Base-by-base conservation (phyloP, 1,284 basidiomycete genomes). In the Tilletia indica region DNA sequence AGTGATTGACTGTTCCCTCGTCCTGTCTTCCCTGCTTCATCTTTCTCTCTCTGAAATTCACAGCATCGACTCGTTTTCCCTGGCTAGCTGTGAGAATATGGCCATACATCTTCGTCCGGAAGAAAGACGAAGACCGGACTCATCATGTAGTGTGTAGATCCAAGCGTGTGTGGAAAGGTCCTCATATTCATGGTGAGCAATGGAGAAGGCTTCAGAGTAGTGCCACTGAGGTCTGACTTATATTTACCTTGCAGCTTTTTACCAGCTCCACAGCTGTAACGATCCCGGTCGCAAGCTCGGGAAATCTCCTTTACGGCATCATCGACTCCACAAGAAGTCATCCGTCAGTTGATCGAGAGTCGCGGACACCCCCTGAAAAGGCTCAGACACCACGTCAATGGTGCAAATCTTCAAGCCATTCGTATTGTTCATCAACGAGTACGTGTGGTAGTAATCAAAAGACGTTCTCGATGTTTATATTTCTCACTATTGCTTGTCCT, bases 281-380 rank as follows among this genome's bases (percentile, higher is more conserved):
- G 31, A 64, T 36, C 8, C 19, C 61, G 3, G 12, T 64, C 6
- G 12, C 36, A 21, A 64, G 12, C 34, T 39, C 38, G 3, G 39
- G 6, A 25, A 64, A 64, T 36, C 12, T n/a, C 36, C 61, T 64
- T 9, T 64, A 64, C 38, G 36, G 61, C 61, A 42, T 64, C 61
- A 21, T 64, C 61, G 61, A 64, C 21, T 19, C 19, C 38, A 3
- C 12, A 12, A 11, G 36, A 42, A 19, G 36, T 4, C 6, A 14
- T 64, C 6, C 36, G 36, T 38, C 34, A 38, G 61, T 36, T 64
- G 36, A 42, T 64, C 34, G 34, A 39, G 16, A 19, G 19, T 6
- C 34, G 36, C 14, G 61, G 61, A 11, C 31, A 2, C 19, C 12
- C 2, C 61, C 36, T 64, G 11, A 6, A 19, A 64, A 82, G 36